These are phyloP conservation scores for Hygrophila difformis DNA, from an alignment of 257 asterid species.

Conservation along the genomic window DNA sequence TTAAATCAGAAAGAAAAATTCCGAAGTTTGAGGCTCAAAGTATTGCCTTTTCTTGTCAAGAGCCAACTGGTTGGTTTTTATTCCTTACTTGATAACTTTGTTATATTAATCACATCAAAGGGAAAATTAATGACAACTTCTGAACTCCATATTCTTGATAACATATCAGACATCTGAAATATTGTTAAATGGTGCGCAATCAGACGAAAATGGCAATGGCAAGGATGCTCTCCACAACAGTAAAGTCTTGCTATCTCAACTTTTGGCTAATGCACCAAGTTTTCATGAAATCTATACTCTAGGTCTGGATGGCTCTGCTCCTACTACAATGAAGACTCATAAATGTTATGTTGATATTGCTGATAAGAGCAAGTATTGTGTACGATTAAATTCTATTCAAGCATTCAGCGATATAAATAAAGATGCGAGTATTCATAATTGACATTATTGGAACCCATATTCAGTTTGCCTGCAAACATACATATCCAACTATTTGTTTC, in stretches of 20 bases:
- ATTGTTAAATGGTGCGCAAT: constrained; percentile 47
- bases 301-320: constrained; percentile 50
- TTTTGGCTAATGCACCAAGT: constrained; percentile 82
- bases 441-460: too few species aligned
- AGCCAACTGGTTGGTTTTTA: constrained; percentile 83
- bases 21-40: constrained; percentile 80
- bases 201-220: constrained; percentile 70
- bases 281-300: constrained; percentile 69
- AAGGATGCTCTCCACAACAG: constrained; percentile 49
- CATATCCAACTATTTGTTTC: too few species aligned
- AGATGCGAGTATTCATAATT: constrained; percentile 49
- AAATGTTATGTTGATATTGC: constrained; percentile 91
- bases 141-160: constrained; percentile 20
- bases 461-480: constrained; percentile 3
- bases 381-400: constrained; percentile 74
- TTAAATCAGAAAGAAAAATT: constrained; percentile 65
- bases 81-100: constrained; percentile 8
- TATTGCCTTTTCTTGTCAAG: constrained; percentile 89
- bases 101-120: constrained; percentile 1
- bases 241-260: constrained; percentile 66
- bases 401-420: constrained; percentile 85
- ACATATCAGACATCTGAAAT: constrained; percentile 68
- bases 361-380: constrained; percentile 84
- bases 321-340: constrained; percentile 47
- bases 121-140: constrained; percentile 9